phyloP scores from a whole-genome alignment of 805 yeast genomes.

The Sporopachydermia lactativora region DNA sequence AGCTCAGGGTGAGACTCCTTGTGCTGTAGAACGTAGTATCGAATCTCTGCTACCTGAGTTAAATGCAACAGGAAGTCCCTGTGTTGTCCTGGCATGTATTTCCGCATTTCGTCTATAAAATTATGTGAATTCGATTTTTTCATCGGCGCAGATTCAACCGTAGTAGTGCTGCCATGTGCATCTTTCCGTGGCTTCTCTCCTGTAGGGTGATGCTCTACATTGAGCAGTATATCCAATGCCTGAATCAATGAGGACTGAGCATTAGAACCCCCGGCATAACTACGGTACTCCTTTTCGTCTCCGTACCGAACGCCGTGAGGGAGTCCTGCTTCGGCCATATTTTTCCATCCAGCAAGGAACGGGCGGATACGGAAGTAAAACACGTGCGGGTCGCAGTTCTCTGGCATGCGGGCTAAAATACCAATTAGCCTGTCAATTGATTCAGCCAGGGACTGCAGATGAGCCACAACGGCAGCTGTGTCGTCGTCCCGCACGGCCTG shows the following conservation, averaged over 20 bases:
- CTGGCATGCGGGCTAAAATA: conserved; percentile 70
- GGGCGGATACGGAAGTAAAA: conserved; percentile 83
- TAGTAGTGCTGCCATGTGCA: no score
- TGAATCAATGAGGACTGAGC: conserved; percentile 89
- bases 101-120: conserved; percentile 73
- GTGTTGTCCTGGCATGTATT: conserved; percentile 84
- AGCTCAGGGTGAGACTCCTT: conserved; percentile 34
- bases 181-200: conserved; percentile 34
- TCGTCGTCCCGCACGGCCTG: conserved; percentile 36
- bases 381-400: conserved; percentile 88
- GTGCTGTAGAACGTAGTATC: conserved; percentile 44
- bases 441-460: conserved; percentile 57
- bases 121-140: conserved; percentile 24
- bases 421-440: conserved; percentile 60
- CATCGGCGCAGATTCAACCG: conserved; percentile 8
- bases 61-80: conserved; percentile 56
- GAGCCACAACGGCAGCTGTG: conserved; percentile 23
- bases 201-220: conserved; percentile 66
- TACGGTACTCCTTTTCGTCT: conserved; percentile 36
- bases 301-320: conserved; percentile 73
- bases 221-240: conserved; percentile 63
- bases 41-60: conserved; percentile 40
- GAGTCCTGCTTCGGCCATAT: conserved; percentile 78
- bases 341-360: conserved; percentile 86
- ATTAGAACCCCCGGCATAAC: conserved; percentile 81